Conservation (phyloP, 352 stramenopile species). For the Blastocystis sp. region DNA sequence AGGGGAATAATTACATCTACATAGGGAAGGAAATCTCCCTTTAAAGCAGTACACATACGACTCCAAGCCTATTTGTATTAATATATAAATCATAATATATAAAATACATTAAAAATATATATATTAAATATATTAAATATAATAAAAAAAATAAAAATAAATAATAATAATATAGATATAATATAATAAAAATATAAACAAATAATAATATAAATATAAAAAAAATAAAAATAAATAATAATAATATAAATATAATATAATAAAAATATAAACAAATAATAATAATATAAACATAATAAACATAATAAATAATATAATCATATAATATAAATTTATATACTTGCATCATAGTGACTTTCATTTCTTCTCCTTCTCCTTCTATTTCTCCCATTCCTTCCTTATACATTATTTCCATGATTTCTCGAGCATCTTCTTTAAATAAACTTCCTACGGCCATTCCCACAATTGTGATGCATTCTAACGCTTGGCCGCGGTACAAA, state of each 20-base stretch:
- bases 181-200: no score
- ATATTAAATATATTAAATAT: no score
- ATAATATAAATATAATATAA: no score
- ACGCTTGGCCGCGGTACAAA: constrained; percentile 15
- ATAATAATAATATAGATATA: no score
- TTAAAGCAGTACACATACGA: constrained; percentile 27
- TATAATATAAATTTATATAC: neutral
- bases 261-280: no score
- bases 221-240: no score
- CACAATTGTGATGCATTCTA: constrained; percentile 35
- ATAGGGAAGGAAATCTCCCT: constrained; percentile 33
- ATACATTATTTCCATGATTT: constrained; percentile 34
- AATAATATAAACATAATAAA: no score
- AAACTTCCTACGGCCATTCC: neutral
- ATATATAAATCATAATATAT: no score
- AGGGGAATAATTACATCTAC: constrained; percentile 18
- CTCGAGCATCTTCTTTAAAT: constrained; percentile 22
- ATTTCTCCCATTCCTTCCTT: constrained; percentile 30
- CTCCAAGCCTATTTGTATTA: constrained; percentile 28
- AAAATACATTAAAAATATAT: no score
- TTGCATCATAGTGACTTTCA: constrained; percentile 33
- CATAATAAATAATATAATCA: no score
- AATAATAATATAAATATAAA: no score
- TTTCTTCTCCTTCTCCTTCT: constrained; percentile 15
- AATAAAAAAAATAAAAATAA: no score